These are phyloP conservation scores for Chalciporus chontae DNA, from an alignment of 768 basidiomycete genomes.

Conservation along the genomic window DNA sequence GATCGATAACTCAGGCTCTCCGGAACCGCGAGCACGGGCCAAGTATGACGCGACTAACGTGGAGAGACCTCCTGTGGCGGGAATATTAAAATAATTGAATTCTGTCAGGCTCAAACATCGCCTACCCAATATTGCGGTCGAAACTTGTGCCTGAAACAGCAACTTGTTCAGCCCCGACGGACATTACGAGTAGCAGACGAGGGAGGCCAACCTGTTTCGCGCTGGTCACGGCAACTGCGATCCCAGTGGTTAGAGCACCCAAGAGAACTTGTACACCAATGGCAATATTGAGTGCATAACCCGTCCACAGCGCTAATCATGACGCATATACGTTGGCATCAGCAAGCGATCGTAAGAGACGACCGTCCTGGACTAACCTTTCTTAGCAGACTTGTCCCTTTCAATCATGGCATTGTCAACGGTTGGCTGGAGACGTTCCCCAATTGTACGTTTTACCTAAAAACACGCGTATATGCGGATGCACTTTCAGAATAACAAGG, in stretches of 20 bases:
- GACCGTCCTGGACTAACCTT: constrained; percentile 33
- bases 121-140: constrained; percentile 39
- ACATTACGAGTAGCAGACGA: too few relatives aligned
- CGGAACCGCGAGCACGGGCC: constrained; percentile 63
- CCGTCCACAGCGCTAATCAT: constrained; percentile 29
- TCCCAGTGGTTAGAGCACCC: constrained; percentile 64
- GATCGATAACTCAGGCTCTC: constrained; percentile 65
- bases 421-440: constrained; percentile 54
- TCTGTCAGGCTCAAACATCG: background rate
- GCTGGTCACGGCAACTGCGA: constrained; percentile 45
- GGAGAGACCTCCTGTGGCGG: constrained; percentile 50
- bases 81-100: background rate
- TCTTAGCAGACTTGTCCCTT: constrained; percentile 42
- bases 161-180: background rate
- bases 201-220: constrained; percentile 38
- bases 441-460: constrained; percentile 37
- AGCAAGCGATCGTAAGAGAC: constrained; percentile 3
- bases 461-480: background rate
- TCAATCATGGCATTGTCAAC: constrained; percentile 45
- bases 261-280: constrained; percentile 62
- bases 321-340: background rate
- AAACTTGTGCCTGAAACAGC: constrained; percentile 32
- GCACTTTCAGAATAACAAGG: background rate
- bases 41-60: constrained; percentile 72
- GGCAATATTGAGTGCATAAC: constrained; percentile 41